Evolutionary conservation across 2,329 filamentous ascomycete species (phyloP).

Genomic region (Aspergillus floridensis): DNA sequence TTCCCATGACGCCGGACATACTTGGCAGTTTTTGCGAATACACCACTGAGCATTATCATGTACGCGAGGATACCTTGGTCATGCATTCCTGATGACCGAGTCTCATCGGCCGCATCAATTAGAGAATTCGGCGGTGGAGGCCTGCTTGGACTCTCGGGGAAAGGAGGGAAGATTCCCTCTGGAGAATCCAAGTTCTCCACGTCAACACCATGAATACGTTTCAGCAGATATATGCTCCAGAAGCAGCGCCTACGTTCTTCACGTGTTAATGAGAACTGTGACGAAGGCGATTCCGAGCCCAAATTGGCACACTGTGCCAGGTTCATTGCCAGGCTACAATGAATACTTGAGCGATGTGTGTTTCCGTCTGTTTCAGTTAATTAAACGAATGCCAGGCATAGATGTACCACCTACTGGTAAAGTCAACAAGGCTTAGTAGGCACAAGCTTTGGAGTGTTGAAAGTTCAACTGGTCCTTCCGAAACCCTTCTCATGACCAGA

Average conservation of each 20-base stretch:
- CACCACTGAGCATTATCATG: slow-evolving; percentile 47
- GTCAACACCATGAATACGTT: slow-evolving; percentile 45
- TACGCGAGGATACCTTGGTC: slow-evolving; percentile 49
- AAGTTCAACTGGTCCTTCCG: slow-evolving; percentile 41
- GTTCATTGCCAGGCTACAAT: slow-evolving; percentile 47
- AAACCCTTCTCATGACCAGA: slow-evolving; percentile 40
- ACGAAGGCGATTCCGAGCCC: slow-evolving; percentile 33
- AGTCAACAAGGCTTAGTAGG: slow-evolving; percentile 42
- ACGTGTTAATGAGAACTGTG: slow-evolving; percentile 19
- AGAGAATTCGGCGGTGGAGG: slow-evolving; percentile 26
- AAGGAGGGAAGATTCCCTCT: slow-evolving; percentile 36
- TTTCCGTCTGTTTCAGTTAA: slow-evolving; percentile 40
- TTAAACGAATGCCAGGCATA: not conserved
- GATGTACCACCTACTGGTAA: slow-evolving; percentile 34
- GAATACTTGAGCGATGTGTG: slow-evolving; percentile 44
- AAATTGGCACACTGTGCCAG: slow-evolving; percentile 47
- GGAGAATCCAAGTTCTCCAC: slow-evolving; percentile 42
- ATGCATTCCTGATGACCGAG: slow-evolving; percentile 28
- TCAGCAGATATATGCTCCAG: slow-evolving; percentile 45
- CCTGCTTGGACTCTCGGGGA: slow-evolving; percentile 37
- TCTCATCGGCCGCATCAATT: slow-evolving; percentile 18
- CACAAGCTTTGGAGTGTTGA: slow-evolving; percentile 45
- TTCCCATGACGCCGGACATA: slow-evolving; percentile 50
- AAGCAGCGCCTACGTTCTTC: slow-evolving; percentile 42
- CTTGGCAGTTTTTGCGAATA: slow-evolving; percentile 48